phyloP scores from a whole-genome alignment of 805 yeast species.

The Hermanozyma aechmeae region DNA sequence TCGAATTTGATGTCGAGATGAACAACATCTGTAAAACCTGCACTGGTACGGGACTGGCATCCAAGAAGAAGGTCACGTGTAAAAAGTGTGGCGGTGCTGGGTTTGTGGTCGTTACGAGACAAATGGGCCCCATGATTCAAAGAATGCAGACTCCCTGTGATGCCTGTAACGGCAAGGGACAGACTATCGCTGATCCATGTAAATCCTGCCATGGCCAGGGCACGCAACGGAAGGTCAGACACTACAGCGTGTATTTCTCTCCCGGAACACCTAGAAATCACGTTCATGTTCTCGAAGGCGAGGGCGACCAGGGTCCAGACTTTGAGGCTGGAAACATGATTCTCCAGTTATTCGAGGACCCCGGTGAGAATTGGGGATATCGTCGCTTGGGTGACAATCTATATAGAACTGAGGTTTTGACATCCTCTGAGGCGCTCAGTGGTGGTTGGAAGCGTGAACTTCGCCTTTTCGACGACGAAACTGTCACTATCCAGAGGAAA shows the following conservation, averaged over 20 bases:
- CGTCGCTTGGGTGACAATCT: conserved; percentile 68
- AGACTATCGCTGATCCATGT: conserved; percentile 56
- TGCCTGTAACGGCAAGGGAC: conserved; percentile 71
- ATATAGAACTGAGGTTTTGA: conserved; percentile 73
- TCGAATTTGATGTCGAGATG: conserved; percentile 56
- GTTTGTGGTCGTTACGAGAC: conserved; percentile 50
- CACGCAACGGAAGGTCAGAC: conserved; percentile 45
- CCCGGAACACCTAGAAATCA: conserved; percentile 64
- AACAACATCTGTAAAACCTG: conserved; percentile 72
- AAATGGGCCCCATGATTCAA: conserved; percentile 86
- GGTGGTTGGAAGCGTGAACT: conserved; percentile 80
- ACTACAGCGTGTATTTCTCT: conserved; percentile 50
- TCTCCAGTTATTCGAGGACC: conserved; percentile 51
- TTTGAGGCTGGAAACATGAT: conserved; percentile 72
- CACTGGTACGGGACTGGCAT: conserved; percentile 78
- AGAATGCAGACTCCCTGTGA: conserved; percentile 75
- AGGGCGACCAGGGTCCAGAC: conserved; percentile 81
- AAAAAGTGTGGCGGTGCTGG: conserved; percentile 70
- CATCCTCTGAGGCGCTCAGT: conserved; percentile 56
- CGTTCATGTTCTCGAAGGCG: conserved; percentile 54
- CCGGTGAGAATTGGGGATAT: conserved; percentile 63
- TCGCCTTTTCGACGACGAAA: conserved; percentile 52
- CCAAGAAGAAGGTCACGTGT: conserved; percentile 63
- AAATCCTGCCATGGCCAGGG: conserved; percentile 62
- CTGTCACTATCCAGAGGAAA: conserved; percentile 37